Evolutionary conservation across 805 yeast species (phyloP).

Genomic region (Myxozyma mucilagina): DNA sequence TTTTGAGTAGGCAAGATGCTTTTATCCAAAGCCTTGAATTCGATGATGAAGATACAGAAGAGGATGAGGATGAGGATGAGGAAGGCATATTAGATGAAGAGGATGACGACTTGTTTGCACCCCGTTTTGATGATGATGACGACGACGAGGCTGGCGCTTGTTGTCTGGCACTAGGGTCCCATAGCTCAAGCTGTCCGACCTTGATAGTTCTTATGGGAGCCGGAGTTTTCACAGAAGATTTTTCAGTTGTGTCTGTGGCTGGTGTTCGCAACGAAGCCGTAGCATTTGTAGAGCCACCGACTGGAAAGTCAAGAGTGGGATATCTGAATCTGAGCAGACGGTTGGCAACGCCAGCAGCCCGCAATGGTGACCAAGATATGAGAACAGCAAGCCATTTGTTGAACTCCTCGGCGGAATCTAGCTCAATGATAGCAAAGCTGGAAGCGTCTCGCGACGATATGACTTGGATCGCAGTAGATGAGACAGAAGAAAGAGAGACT

Average conservation of each 20-base stretch:
- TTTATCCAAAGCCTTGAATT: slow-evolving; percentile 8
- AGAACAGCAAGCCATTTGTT: slow-evolving; percentile 26
- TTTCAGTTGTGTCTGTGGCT: not conserved
- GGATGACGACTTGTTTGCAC: not conserved
- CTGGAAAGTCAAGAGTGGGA: slow-evolving; percentile 18
- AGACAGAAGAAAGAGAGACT: slow-evolving; percentile 16
- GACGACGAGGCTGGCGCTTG: not conserved
- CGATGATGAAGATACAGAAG: not conserved
- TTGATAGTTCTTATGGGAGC: slow-evolving; percentile 19
- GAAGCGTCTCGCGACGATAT: slow-evolving; percentile 18
- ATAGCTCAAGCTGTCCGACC: slow-evolving; percentile 27
- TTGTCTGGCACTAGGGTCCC: slow-evolving; percentile 19
- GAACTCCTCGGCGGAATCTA: slow-evolving; percentile 21
- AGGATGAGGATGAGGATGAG: not conserved
- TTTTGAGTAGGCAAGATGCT: slow-evolving; percentile 25
- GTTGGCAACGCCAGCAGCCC: slow-evolving; percentile 25
- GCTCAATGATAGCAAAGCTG: slow-evolving; percentile 16
- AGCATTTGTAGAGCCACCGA: not conserved
- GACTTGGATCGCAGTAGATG: slow-evolving; percentile 23
- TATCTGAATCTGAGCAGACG: slow-evolving; percentile 26
- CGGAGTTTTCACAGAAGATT: not conserved
- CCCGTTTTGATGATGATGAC: not conserved
- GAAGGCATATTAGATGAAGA: not conserved
- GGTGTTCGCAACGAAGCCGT: not conserved
- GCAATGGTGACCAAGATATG: slow-evolving; percentile 28